Percentiles rank a stretch among this genome's conserved stretches.
These are phyloP conservation scores for Puccinia polysora DNA, from an alignment of 1,284 basidiomycete genomes.

Conservation along the genomic window DNA sequence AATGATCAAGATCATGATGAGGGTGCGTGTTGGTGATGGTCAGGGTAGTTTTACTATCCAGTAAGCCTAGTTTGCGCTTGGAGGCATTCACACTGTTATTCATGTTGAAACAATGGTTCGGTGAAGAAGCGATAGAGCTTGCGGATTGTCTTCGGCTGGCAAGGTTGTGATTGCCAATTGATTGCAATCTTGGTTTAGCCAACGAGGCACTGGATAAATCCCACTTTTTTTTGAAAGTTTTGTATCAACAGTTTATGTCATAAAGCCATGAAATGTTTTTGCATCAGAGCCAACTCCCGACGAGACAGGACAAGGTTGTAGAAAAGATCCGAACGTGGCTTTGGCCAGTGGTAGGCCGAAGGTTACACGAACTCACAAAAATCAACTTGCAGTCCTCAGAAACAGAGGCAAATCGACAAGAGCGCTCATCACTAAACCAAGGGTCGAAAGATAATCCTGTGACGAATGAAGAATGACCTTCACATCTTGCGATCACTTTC, in stretches of 20 bases:
- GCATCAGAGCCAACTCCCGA: too few relatives aligned
- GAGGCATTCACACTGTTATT: constrained; percentile 17
- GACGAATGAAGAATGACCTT: constrained; percentile 93
- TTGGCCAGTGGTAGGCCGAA: too few relatives aligned
- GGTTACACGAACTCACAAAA: constrained; percentile 65
- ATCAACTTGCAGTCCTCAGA: constrained; percentile 91
- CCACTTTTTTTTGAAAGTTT: too few relatives aligned
- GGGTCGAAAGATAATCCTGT: constrained; percentile 84
- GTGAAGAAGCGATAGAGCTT: constrained; percentile 52
- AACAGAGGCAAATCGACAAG: constrained; percentile 69
- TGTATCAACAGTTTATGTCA: too few relatives aligned
- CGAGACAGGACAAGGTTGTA: too few relatives aligned
- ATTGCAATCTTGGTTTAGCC: constrained; percentile 60
- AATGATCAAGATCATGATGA: constrained; percentile 69
- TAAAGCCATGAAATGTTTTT: too few relatives aligned
- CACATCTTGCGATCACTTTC: constrained; percentile 88
- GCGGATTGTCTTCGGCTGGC: constrained; percentile 58
- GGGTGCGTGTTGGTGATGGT: constrained; percentile 55
- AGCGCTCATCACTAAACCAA: constrained; percentile 70
- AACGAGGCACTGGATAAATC: constrained; percentile 68
- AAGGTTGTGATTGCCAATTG: constrained; percentile 59
- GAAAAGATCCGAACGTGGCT: background rate
- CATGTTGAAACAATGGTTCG: constrained; percentile 29
- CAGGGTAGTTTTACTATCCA: background rate
- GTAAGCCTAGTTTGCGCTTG: background rate